These are phyloP conservation scores for Funneliformis mosseae DNA, from an alignment of 192 early-diverging fungal genomes.

Conservation along the genomic window DNA sequence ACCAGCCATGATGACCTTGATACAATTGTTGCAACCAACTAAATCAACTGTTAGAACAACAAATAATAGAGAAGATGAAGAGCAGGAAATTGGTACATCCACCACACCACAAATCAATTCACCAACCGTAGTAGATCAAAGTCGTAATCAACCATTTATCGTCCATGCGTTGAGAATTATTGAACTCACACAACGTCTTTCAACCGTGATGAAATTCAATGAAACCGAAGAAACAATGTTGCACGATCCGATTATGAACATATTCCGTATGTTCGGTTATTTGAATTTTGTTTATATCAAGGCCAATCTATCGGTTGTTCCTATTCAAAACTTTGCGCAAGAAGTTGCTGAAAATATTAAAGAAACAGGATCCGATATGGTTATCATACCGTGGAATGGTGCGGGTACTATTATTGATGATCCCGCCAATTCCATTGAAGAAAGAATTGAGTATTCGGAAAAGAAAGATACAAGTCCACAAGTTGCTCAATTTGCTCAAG, in stretches of 20 bases:
- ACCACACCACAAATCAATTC: neutral
- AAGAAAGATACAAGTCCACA: constrained; percentile 42
- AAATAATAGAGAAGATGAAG: neutral
- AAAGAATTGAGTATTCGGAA: neutral
- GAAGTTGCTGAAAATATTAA: constrained; percentile 59
- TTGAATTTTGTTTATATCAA: constrained; percentile 68
- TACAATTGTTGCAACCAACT: constrained; percentile 34
- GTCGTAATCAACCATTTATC: constrained; percentile 5
- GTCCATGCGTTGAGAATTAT: constrained; percentile 74
- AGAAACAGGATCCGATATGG: constrained; percentile 56
- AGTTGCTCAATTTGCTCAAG: constrained; percentile 53
- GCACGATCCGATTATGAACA: constrained; percentile 76
- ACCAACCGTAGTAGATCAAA: neutral
- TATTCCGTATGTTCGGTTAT: constrained; percentile 83
- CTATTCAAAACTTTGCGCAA: constrained; percentile 69
- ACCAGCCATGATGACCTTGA: constrained; percentile 46
- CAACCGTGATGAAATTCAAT: constrained; percentile 77
- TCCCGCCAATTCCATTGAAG: neutral
- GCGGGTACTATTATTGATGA: constrained; percentile 20
- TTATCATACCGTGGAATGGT: constrained; percentile 44
- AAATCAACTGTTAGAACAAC: neutral
- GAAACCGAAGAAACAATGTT: constrained; percentile 60
- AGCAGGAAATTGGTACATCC: neutral
- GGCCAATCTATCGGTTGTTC: constrained; percentile 61
- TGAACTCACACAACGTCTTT: constrained; percentile 77